Evolutionary conservation across 176 grass and related monocot genomes (phyloP).

Genomic region (Oryza officinalis): DNA sequence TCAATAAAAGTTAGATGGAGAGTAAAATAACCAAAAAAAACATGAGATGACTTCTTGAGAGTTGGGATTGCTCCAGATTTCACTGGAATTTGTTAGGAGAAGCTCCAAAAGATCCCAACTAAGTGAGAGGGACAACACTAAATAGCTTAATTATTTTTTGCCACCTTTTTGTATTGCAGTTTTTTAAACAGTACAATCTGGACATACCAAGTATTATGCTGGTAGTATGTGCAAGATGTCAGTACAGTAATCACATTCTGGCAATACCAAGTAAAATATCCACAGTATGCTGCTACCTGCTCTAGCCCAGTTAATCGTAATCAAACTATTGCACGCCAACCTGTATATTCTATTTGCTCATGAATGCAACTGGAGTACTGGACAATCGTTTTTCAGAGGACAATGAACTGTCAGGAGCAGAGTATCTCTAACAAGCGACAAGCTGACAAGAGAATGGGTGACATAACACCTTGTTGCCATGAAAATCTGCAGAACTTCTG

Average conservation of each 20-base stretch:
- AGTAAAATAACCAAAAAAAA: neutral
- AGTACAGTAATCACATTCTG: neutral
- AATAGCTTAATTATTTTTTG: neutral
- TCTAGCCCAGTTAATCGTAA: constrained; percentile 32
- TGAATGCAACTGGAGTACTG: constrained; percentile 31
- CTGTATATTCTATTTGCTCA: constrained; percentile 35
- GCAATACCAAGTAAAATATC: constrained; percentile 9
- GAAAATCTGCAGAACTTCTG: neutral
- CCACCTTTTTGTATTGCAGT: neutral
- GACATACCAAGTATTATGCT: constrained; percentile 7
- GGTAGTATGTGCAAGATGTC: neutral
- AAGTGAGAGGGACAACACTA: neutral
- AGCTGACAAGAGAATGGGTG: constrained; percentile 16
- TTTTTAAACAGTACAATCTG: constrained; percentile 7
- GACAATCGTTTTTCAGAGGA: constrained; percentile 3
- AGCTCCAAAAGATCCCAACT: neutral
- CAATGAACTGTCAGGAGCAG: constrained; percentile 19
- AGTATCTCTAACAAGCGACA: constrained; percentile 24
- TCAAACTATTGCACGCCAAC: constrained; percentile 25
- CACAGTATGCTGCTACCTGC: constrained; percentile 23
- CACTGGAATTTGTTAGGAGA: neutral
- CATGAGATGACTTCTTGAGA: neutral
- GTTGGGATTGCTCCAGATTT: neutral
- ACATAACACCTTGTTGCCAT: constrained; percentile 8
- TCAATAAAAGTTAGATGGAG: neutral